Evolutionary conservation across 306 rosid genomes (phyloP).

Genomic region (Hylodesmum podocarpum): DNA sequence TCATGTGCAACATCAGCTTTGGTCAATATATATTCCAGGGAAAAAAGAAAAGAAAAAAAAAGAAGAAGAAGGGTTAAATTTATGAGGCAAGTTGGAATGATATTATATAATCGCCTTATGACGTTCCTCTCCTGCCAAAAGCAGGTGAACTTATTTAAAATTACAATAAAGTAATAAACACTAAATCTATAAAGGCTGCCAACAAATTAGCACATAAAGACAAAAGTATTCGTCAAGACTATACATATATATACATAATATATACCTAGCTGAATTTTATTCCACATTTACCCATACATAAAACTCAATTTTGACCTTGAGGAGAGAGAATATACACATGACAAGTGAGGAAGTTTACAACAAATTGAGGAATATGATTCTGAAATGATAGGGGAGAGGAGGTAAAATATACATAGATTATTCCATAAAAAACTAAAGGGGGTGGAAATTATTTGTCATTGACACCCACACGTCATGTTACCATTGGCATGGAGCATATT

Average conservation of each 20-base stretch:
- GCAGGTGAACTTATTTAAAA: background rate
- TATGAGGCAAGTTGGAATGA: background rate
- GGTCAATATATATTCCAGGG: background rate
- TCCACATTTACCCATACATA: conserved; percentile 26
- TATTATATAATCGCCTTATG: conserved; percentile 16
- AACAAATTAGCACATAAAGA: background rate
- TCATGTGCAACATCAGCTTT: conserved; percentile 18
- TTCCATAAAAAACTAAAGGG: background rate
- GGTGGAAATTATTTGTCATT: background rate
- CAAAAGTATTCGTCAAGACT: background rate
- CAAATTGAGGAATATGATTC: background rate
- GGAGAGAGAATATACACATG: background rate
- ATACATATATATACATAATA: background rate
- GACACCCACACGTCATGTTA: background rate
- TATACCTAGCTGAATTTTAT: conserved; percentile 2
- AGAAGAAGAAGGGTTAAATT: background rate
- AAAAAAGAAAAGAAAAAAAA: background rate
- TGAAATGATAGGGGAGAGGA: background rate
- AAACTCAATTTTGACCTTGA: background rate
- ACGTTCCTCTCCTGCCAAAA: conserved; percentile 13
- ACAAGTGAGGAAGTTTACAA: background rate
- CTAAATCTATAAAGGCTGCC: background rate
- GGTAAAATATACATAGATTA: conserved; percentile 8
- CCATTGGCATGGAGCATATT: background rate
- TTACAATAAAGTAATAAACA: background rate